These are phyloP conservation scores for Postia placenta DNA, from an alignment of 768 basidiomycete species.

Conservation along the genomic window DNA sequence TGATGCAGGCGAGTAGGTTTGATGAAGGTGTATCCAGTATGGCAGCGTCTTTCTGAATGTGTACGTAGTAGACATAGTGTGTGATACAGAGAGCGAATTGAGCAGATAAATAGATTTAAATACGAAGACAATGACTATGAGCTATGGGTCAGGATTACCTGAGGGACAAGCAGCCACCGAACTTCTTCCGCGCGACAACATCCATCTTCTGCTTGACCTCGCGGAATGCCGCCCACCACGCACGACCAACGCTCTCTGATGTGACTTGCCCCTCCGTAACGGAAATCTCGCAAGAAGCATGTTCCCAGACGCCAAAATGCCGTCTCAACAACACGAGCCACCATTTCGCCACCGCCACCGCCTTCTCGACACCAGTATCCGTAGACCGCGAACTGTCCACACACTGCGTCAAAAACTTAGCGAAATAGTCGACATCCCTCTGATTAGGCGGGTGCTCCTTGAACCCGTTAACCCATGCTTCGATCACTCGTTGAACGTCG, in stretches of 20 bases:
- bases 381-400: constrained; percentile 49
- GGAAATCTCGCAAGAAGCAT: constrained; percentile 26
- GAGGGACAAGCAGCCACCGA: constrained; percentile 66
- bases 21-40: too few relatives aligned
- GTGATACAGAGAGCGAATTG: too few relatives aligned
- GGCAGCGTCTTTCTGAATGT: too few relatives aligned
- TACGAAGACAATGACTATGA: too few relatives aligned
- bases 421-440: constrained; percentile 72
- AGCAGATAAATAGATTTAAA: too few relatives aligned
- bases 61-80: too few relatives aligned
- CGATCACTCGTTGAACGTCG: constrained; percentile 69
- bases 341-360: constrained; percentile 71
- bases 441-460: constrained; percentile 55
- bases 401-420: constrained; percentile 63
- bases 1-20: not conserved
- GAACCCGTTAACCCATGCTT: constrained; percentile 69
- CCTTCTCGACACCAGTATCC: constrained; percentile 66
- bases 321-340: constrained; percentile 70
- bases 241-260: constrained; percentile 44
- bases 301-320: constrained; percentile 55
- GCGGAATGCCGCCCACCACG: constrained; percentile 81
- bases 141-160: constrained; percentile 29
- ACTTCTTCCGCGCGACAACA: constrained; percentile 54
- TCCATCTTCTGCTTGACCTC: constrained; percentile 66
- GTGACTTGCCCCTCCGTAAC: constrained; percentile 26